Base-by-base conservation (phyloP, 2,329 filamentous ascomycete genomes). In the Xylaria sp. region DNA sequence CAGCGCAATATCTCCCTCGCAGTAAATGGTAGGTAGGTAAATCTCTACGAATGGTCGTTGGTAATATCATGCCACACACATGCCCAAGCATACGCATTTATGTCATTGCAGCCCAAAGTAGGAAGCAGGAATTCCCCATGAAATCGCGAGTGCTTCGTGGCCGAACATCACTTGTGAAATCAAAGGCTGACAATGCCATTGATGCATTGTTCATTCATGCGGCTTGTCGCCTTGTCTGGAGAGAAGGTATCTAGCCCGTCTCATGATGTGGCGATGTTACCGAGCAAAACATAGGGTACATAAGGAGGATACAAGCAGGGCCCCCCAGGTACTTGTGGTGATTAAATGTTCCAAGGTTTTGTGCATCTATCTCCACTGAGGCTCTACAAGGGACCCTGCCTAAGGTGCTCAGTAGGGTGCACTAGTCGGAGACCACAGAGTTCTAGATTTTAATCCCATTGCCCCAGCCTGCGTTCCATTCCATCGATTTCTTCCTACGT, bases 381-480 rank as follows among this genome's bases (percentile, higher is more conserved):
- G 65, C 65, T 67, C 52, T 67, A 58, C 48, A 18, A 25, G 28
- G 50, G 50, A 15, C 25, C 23, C 10, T 18, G 12, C 12, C 15
- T 51, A 48, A 4, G 23, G 7, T 37, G 10, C 1, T 8, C 10
- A 37, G 34, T 37, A 37, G 7, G 34, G 10, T 46, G 41, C 41
- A 46, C 41, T 46, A 46, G 6, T 56, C 64, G 64, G 64, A 66
- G 51, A 51, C 41, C n/a, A 51, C 64, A 51, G 62, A 31, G 64
- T 66, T 66, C 57, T 62, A 66, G 57, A 55, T 44, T 65, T 28
- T 13, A 59, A 8, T 8, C 63, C 28, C n/a, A 15, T 31, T 54
- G 25, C 25, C 46, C n/a, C 46, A 20, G n/a, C n/a, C 50, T 52
- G 25, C 4, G 31, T 52, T 18, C 50, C 50, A 57, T 39, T 48